These are phyloP conservation scores for Paramyrothecium roridum DNA, from an alignment of 2,329 filamentous ascomycete genomes.

Conservation along the genomic window DNA sequence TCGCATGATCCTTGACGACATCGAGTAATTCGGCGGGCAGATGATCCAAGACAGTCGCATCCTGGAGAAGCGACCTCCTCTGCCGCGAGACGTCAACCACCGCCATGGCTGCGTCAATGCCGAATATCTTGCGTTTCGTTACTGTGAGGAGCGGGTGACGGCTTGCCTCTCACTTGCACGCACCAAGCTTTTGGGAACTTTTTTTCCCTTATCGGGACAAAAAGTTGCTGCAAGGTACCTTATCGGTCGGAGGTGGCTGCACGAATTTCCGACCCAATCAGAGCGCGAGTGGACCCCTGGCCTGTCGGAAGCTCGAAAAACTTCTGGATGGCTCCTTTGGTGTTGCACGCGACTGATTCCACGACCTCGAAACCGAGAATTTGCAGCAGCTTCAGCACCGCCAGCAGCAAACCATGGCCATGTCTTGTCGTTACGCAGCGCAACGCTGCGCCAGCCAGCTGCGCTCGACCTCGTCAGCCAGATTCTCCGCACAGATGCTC, in stretches of 20 bases:
- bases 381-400: constrained; percentile 18
- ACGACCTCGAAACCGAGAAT: constrained; percentile 17
- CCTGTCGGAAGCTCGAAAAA: constrained; percentile 36
- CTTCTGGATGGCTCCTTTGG: constrained; percentile 29
- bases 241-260: constrained; percentile 24
- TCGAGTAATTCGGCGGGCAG: constrained; percentile 69
- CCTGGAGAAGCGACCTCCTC: constrained; percentile 53
- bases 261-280: constrained; percentile 37
- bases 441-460: constrained; percentile 63
- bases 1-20: constrained; percentile 60
- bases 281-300: constrained; percentile 8
- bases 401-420: constrained; percentile 48
- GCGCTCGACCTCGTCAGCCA: constrained; percentile 44
- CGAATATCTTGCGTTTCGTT: constrained; percentile 19
- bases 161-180: constrained; percentile 15
- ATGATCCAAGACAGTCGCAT: constrained; percentile 51
- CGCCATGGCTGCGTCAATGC: constrained; percentile 45
- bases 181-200: constrained; percentile 31
- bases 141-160: constrained; percentile 16
- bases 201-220: constrained; percentile 20
- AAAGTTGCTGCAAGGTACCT: constrained; percentile 14
- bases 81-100: constrained; percentile 52
- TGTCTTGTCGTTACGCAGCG: constrained; percentile 61
- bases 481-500: constrained; percentile 44
- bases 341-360: constrained; percentile 16